Base-by-base conservation (phyloP, 805 yeast species). In the Clavispora vitiphila region DNA sequence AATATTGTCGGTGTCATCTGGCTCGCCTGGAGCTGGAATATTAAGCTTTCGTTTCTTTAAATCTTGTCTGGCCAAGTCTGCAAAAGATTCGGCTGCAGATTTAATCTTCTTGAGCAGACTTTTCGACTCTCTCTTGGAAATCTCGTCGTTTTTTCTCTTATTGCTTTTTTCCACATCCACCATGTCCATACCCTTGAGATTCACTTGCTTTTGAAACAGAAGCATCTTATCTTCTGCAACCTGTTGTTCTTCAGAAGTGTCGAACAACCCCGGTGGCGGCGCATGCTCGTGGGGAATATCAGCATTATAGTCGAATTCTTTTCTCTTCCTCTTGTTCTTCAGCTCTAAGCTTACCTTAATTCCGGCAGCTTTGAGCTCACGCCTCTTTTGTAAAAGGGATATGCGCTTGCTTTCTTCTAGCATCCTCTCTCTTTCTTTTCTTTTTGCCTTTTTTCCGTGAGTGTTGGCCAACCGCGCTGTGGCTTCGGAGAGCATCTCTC, bases 401-500 rank as follows among this genome's bases (percentile, higher is more conserved):
- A 88, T 71, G 24, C 95, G 65, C 51, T 80, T 75, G 44, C 87
- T 84, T 55, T 89, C 95, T 38, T 81, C 86, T 35, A 88, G 65
- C 76, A 86, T 74, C 38, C 93, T 68, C 58, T 91, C 98, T 43
- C 97, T 70, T 2, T 83, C 86, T 57, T 90, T 88, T 44, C 98
- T 65, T 44, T 90, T 86, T 0, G 97, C 96, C 61, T 91, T 91
- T 51, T 90, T 89, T 45, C 98, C 99, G 59, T 85, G 88, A 0
- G 97, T 89, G 54, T 88, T 90, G 10, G 95, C 86, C 48, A 91
- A 67, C 51, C 99, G 76, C 1, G 96, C 96, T 37, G 83, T 76
- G 1, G 99, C 99, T 58, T 93, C 99, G n/a, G 87, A 79, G 7
- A 90, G 62, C 96, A 90, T 88, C 59, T 91, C 97, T 42, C 76